Conservation (phyloP, 2,329 filamentous ascomycete genomes). For the Colletotrichum sojae region DNA sequence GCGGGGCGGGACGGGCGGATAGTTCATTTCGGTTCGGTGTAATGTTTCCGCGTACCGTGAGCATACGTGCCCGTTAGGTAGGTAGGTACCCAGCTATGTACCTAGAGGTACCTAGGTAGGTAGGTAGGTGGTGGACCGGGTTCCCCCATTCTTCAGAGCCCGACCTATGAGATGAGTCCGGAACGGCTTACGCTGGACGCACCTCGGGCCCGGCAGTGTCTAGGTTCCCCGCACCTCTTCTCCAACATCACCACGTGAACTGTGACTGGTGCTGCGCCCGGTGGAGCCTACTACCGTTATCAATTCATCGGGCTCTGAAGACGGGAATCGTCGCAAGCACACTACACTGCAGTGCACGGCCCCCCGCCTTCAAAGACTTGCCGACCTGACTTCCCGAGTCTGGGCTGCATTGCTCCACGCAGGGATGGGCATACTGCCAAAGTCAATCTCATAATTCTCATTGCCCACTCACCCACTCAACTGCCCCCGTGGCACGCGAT, state of each 20-base stretch:
- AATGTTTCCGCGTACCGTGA: no score
- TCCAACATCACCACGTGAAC: slow-evolving; percentile 16
- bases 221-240: slow-evolving; percentile 36
- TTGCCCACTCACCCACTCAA: slow-evolving; percentile 4
- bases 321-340: not conserved
- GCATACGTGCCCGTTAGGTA: no score
- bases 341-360: not conserved
- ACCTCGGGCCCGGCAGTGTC: slow-evolving; percentile 26
- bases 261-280: no score
- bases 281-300: not conserved
- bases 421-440: slow-evolving; percentile 31
- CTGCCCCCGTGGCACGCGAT: not conserved
- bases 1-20: no score
- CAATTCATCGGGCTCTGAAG: not conserved
- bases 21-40: not conserved
- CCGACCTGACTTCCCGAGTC: slow-evolving; percentile 40
- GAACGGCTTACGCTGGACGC: no score
- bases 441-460: slow-evolving; percentile 4
- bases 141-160: no score
- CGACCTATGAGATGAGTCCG: no score
- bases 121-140: not conserved
- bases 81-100: no score
- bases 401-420: slow-evolving; percentile 14
- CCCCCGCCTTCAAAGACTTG: slow-evolving; percentile 35
- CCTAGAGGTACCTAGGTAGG: no score